These are phyloP conservation scores for Roridomyces roridus DNA, from an alignment of 768 basidiomycete genomes.

Conservation along the genomic window DNA sequence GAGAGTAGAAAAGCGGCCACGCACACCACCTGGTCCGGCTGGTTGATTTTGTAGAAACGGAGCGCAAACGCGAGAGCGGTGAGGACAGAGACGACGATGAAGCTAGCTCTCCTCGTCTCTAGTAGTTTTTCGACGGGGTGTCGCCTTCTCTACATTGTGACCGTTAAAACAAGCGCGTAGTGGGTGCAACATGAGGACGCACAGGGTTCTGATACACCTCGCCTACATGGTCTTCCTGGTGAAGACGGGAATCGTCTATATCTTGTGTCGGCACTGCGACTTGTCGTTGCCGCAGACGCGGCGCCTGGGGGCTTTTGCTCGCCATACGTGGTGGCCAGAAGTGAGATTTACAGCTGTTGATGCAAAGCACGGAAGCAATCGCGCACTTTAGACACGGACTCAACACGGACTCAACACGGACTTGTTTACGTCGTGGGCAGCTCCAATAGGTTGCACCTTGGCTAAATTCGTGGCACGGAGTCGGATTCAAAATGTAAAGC, in stretches of 20 bases:
- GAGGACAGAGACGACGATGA: constrained; percentile 63
- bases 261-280: background rate
- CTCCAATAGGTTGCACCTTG: too few relatives aligned
- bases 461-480: too few relatives aligned
- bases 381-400: too few relatives aligned
- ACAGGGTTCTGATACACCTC: constrained; percentile 23
- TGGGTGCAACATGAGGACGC: background rate
- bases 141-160: constrained; percentile 50
- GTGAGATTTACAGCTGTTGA: too few relatives aligned
- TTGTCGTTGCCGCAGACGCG: constrained; percentile 23
- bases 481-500: too few relatives aligned
- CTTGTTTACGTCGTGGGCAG: too few relatives aligned
- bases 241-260: constrained; percentile 21
- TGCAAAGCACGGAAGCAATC: too few relatives aligned
- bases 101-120: constrained; percentile 68
- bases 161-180: background rate
- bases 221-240: constrained; percentile 21
- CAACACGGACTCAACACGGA: too few relatives aligned
- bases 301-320: constrained; percentile 18
- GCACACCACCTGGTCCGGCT: constrained; percentile 94
- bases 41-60: constrained; percentile 93
- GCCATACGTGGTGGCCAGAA: constrained; percentile 14
- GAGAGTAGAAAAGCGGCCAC: constrained; percentile 36
- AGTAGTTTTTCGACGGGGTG: constrained; percentile 66
- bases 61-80: constrained; percentile 82